phyloP scores from a whole-genome alignment of 192 early-diverging fungal species.

The Chytriomyces sp. region DNA sequence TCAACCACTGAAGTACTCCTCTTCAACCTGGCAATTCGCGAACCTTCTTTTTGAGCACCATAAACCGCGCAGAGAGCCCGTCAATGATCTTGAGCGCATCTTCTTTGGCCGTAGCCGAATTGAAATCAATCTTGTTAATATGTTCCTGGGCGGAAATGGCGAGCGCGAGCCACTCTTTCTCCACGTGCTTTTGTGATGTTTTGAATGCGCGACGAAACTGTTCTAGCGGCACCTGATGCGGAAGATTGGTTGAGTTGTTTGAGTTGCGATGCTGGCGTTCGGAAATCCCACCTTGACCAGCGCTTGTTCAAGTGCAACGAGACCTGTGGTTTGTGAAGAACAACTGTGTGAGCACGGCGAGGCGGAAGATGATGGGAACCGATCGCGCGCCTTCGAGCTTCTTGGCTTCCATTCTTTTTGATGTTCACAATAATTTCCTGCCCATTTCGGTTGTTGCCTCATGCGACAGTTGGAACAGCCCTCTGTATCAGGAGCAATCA shows the following conservation, averaged over 20 bases:
- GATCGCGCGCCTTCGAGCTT: too few species aligned
- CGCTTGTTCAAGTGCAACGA: constrained; percentile 90
- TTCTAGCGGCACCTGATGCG: constrained; percentile 77
- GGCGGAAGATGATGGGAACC: too few species aligned
- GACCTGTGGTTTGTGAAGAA: too few species aligned
- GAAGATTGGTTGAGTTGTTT: background rate
- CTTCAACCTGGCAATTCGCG: too few species aligned
- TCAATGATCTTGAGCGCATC: constrained; percentile 65
- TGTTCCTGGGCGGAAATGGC: constrained; percentile 29
- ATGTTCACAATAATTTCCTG: too few species aligned
- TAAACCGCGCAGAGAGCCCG: constrained; percentile 64
- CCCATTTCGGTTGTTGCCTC: too few species aligned
- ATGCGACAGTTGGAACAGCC: too few species aligned
- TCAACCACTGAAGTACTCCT: background rate
- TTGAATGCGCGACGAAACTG: constrained; percentile 77
- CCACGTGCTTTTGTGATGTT: constrained; percentile 76
- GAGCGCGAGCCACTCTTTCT: constrained; percentile 70
- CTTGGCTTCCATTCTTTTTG: too few species aligned
- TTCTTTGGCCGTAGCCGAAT: constrained; percentile 23
- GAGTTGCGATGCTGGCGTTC: too few species aligned
- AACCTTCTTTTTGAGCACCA: constrained; percentile 76
- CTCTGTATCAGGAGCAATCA: too few species aligned
- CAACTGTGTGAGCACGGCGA: too few species aligned
- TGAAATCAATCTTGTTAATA: constrained; percentile 7
- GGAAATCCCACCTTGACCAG: constrained; percentile 94